Percentiles rank a stretch among this genome's conserved stretches.
Evolutionary conservation across 106 monocot species (phyloP).

Genomic region (Dendrobium chrysotoxum): DNA sequence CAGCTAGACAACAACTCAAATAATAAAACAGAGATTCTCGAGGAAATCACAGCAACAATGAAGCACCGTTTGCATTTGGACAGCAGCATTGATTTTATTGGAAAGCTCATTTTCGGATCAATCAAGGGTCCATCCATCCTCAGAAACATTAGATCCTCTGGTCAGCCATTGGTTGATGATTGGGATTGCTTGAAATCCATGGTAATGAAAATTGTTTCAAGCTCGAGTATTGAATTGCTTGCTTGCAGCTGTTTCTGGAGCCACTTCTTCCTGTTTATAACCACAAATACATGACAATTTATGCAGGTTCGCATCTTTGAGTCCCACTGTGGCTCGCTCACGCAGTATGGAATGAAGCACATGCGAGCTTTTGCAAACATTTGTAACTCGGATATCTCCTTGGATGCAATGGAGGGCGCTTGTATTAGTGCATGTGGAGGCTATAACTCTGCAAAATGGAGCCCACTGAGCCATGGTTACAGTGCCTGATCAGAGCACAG

Average conservation of each 20-base stretch:
- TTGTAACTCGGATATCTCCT: constrained; percentile 50
- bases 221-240: not conserved
- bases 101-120: constrained; percentile 58
- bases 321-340: constrained; percentile 59
- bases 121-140: constrained; percentile 30
- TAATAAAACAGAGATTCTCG: constrained; percentile 31
- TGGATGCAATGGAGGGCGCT: constrained; percentile 43
- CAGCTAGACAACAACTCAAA: constrained; percentile 24
- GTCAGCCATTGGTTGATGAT: constrained; percentile 58
- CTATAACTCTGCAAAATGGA: constrained; percentile 32
- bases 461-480: constrained; percentile 22
- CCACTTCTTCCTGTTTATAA: not conserved
- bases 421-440: constrained; percentile 36
- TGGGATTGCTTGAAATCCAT: constrained; percentile 67
- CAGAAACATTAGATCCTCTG: constrained; percentile 26
- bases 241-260: not conserved
- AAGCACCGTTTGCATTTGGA: constrained; percentile 57
- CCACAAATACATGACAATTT: not conserved
- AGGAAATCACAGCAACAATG: constrained; percentile 48
- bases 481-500: constrained; percentile 30
- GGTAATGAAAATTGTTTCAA: constrained; percentile 23
- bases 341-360: constrained; percentile 85
- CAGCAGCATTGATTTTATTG: constrained; percentile 48
- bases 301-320: constrained; percentile 65
- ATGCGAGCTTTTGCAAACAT: constrained; percentile 83